These are phyloP conservation scores for Trametes maxima DNA, from an alignment of 768 basidiomycete genomes.

Conservation along the genomic window DNA sequence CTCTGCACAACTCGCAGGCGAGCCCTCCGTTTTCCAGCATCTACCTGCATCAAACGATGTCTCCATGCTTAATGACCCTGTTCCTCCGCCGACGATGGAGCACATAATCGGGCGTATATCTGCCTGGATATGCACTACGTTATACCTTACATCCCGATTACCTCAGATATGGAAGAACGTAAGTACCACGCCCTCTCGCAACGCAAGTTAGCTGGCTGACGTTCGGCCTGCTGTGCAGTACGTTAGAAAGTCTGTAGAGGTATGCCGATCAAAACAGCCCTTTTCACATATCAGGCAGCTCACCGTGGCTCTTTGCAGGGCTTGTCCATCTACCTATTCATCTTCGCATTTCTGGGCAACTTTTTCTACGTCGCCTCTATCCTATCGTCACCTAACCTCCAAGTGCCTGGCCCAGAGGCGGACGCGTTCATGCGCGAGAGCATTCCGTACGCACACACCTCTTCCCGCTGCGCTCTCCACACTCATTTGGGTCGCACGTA, in stretches of 20 bases:
- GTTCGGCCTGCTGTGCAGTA: constrained; percentile 50
- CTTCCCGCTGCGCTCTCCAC: neutral
- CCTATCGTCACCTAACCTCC: constrained; percentile 69
- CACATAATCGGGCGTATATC: constrained; percentile 85
- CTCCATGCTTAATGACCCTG: constrained; percentile 28
- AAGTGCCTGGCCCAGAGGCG: constrained; percentile 59
- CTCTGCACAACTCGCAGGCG: constrained; percentile 5
- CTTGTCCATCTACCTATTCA: constrained; percentile 89
- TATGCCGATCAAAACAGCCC: constrained; percentile 28
- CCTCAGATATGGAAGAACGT: constrained; percentile 99
- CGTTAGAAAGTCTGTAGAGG: constrained; percentile 88
- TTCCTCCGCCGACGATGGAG: constrained; percentile 40
- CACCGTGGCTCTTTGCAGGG: constrained; percentile 50
- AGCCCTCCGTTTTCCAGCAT: constrained; percentile 1
- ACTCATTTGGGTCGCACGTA: neutral
- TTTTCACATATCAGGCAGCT: neutral
- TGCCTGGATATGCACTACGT: constrained; percentile 91
- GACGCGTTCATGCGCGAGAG: constrained; percentile 75
- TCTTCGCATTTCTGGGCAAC: constrained; percentile 94
- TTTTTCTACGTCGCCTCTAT: constrained; percentile 91
- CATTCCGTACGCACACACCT: constrained; percentile 67
- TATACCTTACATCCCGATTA: constrained; percentile 91
- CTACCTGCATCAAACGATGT: neutral
- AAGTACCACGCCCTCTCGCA: constrained; percentile 39
- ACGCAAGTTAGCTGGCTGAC: neutral